phyloP scores from a whole-genome alignment of 202 grass and related monocot genomes.

The Setaria italica region DNA sequence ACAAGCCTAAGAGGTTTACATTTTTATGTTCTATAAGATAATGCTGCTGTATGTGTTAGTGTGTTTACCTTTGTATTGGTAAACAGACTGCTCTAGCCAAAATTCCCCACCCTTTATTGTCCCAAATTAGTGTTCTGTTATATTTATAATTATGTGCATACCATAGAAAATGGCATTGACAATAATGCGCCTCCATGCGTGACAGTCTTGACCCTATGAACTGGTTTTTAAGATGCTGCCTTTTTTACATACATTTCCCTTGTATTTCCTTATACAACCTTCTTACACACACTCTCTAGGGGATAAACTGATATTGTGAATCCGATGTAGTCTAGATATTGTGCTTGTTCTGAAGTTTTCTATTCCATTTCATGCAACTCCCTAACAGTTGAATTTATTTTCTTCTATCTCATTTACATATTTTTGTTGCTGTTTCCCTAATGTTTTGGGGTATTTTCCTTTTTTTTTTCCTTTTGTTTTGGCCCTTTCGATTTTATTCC shows the following conservation, averaged over 20 bases:
- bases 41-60: background rate
- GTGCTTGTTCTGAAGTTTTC: background rate
- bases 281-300: background rate
- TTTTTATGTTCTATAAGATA: slow-evolving; percentile 31
- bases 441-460: background rate
- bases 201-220: background rate
- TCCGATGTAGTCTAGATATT: background rate
- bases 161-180: background rate
- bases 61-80: slow-evolving; percentile 7
- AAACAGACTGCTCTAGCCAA: slow-evolving; percentile 12
- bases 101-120: background rate
- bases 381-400: too few species aligned
- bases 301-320: background rate
- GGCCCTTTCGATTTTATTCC: background rate
- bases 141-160: background rate
- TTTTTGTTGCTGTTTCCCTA: background rate
- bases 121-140: background rate
- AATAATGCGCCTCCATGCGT: background rate
- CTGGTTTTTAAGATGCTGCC: background rate
- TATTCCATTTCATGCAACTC: too few species aligned
- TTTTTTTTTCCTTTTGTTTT: background rate
- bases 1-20: background rate
- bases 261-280: background rate
- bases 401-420: background rate
- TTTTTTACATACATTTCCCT: slow-evolving; percentile 17